These are phyloP conservation scores for Paraphaeosphaeria sporulosa DNA, from an alignment of 2,329 filamentous ascomycete genomes.

Conservation along the genomic window DNA sequence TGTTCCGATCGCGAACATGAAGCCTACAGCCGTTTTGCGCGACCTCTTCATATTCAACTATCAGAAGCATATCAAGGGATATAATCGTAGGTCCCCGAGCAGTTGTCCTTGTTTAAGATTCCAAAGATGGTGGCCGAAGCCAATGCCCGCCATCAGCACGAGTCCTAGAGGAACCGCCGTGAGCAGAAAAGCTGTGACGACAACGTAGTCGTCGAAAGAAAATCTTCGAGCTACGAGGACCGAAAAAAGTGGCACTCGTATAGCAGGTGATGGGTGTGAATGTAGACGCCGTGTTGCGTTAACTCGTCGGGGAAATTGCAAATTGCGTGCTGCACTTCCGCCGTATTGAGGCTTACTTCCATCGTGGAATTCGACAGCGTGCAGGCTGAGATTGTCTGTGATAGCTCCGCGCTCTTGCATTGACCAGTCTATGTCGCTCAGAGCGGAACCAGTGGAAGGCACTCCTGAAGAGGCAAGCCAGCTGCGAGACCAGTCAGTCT, in stretches of 20 bases:
- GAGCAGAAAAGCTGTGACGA: slow-evolving; percentile 26
- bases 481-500: slow-evolving; percentile 15
- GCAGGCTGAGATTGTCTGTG: slow-evolving; percentile 18
- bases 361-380: slow-evolving; percentile 35
- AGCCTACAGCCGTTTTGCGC: slow-evolving; percentile 30
- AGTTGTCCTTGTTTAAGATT: slow-evolving; percentile 22
- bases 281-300: slow-evolving; percentile 16
- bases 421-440: slow-evolving; percentile 28
- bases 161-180: slow-evolving; percentile 28
- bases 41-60: slow-evolving; percentile 32
- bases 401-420: slow-evolving; percentile 21
- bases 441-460: slow-evolving; percentile 22
- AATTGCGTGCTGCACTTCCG: slow-evolving; percentile 30
- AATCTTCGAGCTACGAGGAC: slow-evolving; percentile 23
- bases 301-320: slow-evolving; percentile 30
- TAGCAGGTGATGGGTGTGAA: slow-evolving; percentile 22
- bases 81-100: slow-evolving; percentile 17
- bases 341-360: slow-evolving; percentile 25
- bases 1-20: slow-evolving; percentile 38
- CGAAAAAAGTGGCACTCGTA: slow-evolving; percentile 22
- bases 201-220: slow-evolving; percentile 29
- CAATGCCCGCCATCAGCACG: slow-evolving; percentile 29
- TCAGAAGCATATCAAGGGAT: slow-evolving; percentile 32
- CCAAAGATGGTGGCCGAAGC: slow-evolving; percentile 37
- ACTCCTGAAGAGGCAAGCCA: slow-evolving; percentile 27